Percentiles rank a stretch among this genome's conserved stretches.
These are phyloP conservation scores for Russula compacta DNA, from an alignment of 768 basidiomycete species.

Conservation along the genomic window DNA sequence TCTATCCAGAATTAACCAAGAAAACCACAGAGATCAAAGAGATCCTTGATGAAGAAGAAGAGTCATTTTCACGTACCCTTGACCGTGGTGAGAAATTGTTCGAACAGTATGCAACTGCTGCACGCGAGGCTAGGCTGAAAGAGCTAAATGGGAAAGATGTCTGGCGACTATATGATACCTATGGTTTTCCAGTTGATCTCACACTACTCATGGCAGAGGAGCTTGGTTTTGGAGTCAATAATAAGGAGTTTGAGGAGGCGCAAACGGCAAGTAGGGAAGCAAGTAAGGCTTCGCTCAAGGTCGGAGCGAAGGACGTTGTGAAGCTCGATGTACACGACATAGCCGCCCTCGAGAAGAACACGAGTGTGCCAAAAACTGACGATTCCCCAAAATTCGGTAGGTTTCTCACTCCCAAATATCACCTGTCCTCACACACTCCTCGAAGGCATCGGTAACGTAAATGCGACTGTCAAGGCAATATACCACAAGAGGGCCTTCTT, in stretches of 20 bases:
- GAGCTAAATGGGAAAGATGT: conserved; percentile 86
- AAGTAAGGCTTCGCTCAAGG: conserved; percentile 77
- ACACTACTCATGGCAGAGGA: conserved; percentile 98
- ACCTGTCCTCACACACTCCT: neutral
- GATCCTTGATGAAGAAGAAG: conserved; percentile 95
- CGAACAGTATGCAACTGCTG: conserved; percentile 70
- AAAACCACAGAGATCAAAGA: conserved; percentile 80
- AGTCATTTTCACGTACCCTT: conserved; percentile 93
- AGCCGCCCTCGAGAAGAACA: conserved; percentile 72
- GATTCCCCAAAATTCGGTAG: conserved; percentile 87
- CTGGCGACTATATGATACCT: conserved; percentile 97
- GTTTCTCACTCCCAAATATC: conserved; percentile 22
- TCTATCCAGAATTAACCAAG: conserved; percentile 90
- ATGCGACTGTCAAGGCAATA: conserved; percentile 69
- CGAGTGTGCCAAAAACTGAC: conserved; percentile 78
- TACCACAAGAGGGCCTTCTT: conserved; percentile 76
- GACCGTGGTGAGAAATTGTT: conserved; percentile 96
- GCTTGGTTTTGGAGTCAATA: conserved; percentile 72
- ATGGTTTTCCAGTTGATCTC: conserved; percentile 94
- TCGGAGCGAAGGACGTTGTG: conserved; percentile 55
- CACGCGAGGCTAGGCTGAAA: conserved; percentile 50
- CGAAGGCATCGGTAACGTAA: conserved; percentile 68
- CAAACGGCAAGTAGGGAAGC: conserved; percentile 85
- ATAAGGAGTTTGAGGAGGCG: conserved; percentile 82
- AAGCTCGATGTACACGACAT: conserved; percentile 96